Base-by-base conservation (phyloP, 371 early-diverging fungal species). In the Blyttiomyces sp. region DNA sequence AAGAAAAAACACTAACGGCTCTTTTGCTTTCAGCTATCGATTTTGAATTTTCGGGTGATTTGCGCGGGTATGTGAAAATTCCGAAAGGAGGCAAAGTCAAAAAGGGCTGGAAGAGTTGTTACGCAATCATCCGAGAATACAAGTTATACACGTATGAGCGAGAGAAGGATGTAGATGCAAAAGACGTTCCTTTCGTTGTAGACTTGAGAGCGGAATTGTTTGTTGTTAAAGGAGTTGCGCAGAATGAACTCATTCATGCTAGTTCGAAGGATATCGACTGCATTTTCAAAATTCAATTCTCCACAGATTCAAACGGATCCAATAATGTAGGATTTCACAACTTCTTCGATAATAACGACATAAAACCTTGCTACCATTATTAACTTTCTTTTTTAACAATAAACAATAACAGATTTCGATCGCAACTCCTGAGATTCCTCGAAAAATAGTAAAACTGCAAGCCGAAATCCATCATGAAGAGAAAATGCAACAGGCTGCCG, bases 231-330 rank as follows among this genome's bases (percentile, higher is more conserved):
- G n/a, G 54, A 1, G 81, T 80, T 4, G 49, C 69, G 6, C 81
- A 80, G 43, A 76, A 75, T 51, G 81, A 80, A 59, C 65, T 80
- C 11, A 80, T 80, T 50, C 81, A 80, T 49, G 75, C 74, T 19
- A 72, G 59, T 49, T 63, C 67, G 27, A 63, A 66, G 23, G 73
- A 76, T 42, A 75, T 80, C 42, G 81, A 80, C 35, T 70, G 61
- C 44, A 75, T 80, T 35, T 77, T 80, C 69, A 77, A 77, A 52
- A 65, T 80, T 45, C 77, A 71, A 45, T 45, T 61, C 3, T 43
- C 60, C 1, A 44, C 19, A 33, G 46, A 51, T 4, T 13, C 24
- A 24, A 35, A 7, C 4, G 39, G 54, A 11, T 17, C 51, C 34
- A 46, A 43, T 27, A 9, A 33, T 30, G 16, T 32, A 4, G 11